Evolutionary conservation across 1,139 yeast genomes (phyloP).

Genomic region (Casaregolazyma suthepensis): DNA sequence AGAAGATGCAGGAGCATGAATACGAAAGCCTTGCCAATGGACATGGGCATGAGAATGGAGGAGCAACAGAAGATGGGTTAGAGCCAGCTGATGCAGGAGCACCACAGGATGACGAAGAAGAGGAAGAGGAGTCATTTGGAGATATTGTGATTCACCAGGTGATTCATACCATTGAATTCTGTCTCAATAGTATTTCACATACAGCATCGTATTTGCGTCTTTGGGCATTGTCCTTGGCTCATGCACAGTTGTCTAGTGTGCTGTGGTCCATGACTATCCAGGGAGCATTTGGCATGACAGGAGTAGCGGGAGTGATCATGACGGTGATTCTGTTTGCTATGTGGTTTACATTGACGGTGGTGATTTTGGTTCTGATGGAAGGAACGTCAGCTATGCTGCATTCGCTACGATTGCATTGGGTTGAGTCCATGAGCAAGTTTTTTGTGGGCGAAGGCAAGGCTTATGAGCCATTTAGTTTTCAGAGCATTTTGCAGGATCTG

Average conservation of each 20-base stretch:
- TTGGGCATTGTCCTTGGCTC: constrained; percentile 98
- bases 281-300: constrained; percentile 73
- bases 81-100: constrained; percentile 23
- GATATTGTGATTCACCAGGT: constrained; percentile 97
- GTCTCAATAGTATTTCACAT: constrained; percentile 94
- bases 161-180: constrained; percentile 96
- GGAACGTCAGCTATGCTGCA: constrained; percentile 99
- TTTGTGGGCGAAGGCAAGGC: constrained; percentile 93
- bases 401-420: constrained; percentile 96
- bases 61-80: constrained; percentile 21
- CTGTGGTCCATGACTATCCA: constrained; percentile 94
- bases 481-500: constrained; percentile 10
- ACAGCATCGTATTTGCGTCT: constrained; percentile 94
- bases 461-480: constrained; percentile 74
- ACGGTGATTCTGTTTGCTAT: constrained; percentile 78
- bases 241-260: constrained; percentile 90
- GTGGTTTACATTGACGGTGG: constrained; percentile 91
- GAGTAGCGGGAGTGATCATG: constrained; percentile 61
- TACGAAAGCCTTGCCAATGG: constrained; percentile 28
- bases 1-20: constrained; percentile 34
- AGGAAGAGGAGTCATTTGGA: constrained; percentile 59
- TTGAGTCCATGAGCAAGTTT: constrained; percentile 97
- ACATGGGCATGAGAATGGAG: constrained; percentile 14
- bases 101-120: constrained; percentile 27
- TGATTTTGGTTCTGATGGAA: constrained; percentile 92